Evolutionary conservation across 2,329 filamentous ascomycete species (phyloP).

Genomic region (Bisporella sp.): DNA sequence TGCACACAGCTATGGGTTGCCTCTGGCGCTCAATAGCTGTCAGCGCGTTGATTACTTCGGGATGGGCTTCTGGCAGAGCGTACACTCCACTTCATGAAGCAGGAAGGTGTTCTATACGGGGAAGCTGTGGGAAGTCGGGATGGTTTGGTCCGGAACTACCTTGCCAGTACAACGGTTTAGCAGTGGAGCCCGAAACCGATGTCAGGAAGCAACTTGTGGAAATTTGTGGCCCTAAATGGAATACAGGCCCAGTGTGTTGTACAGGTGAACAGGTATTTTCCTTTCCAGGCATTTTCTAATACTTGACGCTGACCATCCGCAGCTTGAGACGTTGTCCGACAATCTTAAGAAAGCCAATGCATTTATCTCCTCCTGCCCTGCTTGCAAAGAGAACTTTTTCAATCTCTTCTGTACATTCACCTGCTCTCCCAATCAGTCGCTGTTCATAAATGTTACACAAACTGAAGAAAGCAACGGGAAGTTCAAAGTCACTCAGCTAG

Average conservation of each 20-base stretch:
- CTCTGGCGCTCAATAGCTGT: constrained; percentile 15
- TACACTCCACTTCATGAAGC: constrained; percentile 63
- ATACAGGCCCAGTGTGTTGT: constrained; percentile 78
- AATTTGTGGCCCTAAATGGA: constrained; percentile 86
- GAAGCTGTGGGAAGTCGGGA: constrained; percentile 84
- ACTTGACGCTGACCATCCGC: constrained; percentile 1
- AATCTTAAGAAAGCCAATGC: constrained; percentile 83
- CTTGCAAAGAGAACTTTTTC: constrained; percentile 97
- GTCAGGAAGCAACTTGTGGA: constrained; percentile 72
- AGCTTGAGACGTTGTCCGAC: constrained; percentile 73
- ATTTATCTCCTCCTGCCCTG: constrained; percentile 88
- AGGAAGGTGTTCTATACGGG: constrained; percentile 83
- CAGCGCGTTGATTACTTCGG: constrained; percentile 12
- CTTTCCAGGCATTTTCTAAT: neutral
- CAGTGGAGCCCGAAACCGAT: constrained; percentile 63
- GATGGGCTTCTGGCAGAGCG: constrained; percentile 18
- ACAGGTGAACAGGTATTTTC: constrained; percentile 61
- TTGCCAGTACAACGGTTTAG: constrained; percentile 84
- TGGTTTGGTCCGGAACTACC: constrained; percentile 87
- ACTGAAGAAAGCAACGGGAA: constrained; percentile 51
- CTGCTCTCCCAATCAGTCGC: constrained; percentile 91
- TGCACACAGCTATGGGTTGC: constrained; percentile 11
- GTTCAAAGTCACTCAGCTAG: constrained; percentile 74
- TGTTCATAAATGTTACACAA: constrained; percentile 88
- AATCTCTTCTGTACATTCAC: constrained; percentile 98